Percentiles rank a stretch among this genome's conserved stretches.
phyloP scores from a whole-genome alignment of 192 early-diverging fungal genomes.

The Linnemannia schmuckeri region DNA sequence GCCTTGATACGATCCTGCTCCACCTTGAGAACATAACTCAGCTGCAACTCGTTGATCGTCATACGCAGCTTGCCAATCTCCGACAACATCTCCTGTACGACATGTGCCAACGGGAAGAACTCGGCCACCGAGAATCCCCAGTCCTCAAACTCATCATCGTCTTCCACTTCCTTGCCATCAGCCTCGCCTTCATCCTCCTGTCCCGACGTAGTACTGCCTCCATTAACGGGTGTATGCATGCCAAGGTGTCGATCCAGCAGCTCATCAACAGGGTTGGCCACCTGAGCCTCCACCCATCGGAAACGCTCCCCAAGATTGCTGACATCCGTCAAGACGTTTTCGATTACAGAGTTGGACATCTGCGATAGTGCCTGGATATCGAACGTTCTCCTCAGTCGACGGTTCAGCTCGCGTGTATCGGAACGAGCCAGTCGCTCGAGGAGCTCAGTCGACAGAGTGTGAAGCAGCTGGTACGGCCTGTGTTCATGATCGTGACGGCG shows the following conservation, averaged over 20 bases:
- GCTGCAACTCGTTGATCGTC: conserved; percentile 72
- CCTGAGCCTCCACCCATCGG: conserved; percentile 58
- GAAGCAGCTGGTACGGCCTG: conserved; percentile 61
- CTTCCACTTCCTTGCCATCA: conserved; percentile 5
- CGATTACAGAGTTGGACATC: conserved; percentile 69
- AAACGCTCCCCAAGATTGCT: conserved; percentile 60
- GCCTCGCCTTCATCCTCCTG: not conserved
- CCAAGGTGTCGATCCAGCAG: not conserved
- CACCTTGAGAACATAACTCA: conserved; percentile 69
- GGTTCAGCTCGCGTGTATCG: conserved; percentile 66
- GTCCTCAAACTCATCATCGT: conserved; percentile 4
- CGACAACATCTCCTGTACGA: conserved; percentile 60
- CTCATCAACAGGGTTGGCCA: conserved; percentile 41
- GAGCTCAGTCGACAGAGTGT: conserved; percentile 50
- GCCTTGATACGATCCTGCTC: conserved; percentile 64
- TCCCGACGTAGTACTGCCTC: not conserved
- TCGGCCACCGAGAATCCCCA: conserved; percentile 60
- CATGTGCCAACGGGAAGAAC: conserved; percentile 62
- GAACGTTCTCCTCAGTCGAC: conserved; percentile 64
- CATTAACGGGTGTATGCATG: not conserved
- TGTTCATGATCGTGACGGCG: conserved; percentile 45
- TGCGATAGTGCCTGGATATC: conserved; percentile 68
- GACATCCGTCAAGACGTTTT: conserved; percentile 65
- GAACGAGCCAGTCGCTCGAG: conserved; percentile 64
- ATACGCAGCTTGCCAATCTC: conserved; percentile 66